These are phyloP conservation scores for Amniculicola lignicola DNA, from an alignment of 495 filamentous ascomycete species.

Conservation along the genomic window DNA sequence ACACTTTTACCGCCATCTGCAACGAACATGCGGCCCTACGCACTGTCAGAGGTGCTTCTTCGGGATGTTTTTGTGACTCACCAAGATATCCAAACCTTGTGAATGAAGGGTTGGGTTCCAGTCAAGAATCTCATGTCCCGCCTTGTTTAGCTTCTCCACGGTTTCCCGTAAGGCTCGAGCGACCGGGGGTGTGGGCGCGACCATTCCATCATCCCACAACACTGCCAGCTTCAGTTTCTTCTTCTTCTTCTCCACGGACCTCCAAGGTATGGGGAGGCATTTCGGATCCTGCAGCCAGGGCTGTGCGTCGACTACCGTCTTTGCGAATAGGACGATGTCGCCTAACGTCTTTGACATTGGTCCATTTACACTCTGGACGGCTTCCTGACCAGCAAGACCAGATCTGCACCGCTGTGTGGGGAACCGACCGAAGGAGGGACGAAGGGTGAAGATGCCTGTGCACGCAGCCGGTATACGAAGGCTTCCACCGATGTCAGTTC, in stretches of 20 bases:
- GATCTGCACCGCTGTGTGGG: constrained; percentile 32
- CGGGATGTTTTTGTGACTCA: not conserved
- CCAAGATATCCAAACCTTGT: constrained; percentile 29
- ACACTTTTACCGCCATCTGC: constrained; percentile 42
- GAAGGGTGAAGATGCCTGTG: constrained; percentile 41
- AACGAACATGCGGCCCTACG: constrained; percentile 36
- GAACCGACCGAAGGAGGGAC: constrained; percentile 37
- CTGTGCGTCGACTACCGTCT: constrained; percentile 50
- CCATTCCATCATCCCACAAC: constrained; percentile 32
- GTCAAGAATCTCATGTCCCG: constrained; percentile 35
- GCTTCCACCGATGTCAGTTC: constrained; percentile 45
- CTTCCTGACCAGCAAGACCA: constrained; percentile 41
- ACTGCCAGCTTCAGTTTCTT: constrained; percentile 39
- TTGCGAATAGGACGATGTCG: constrained; percentile 51
- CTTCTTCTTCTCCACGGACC: constrained; percentile 39
- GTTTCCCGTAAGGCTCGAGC: constrained; percentile 29
- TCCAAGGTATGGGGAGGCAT: constrained; percentile 53
- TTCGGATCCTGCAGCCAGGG: constrained; percentile 50
- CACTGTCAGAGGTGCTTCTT: not conserved
- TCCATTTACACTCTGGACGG: constrained; percentile 52
- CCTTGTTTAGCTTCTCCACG: constrained; percentile 28
- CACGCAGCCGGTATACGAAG: constrained; percentile 42
- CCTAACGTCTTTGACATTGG: constrained; percentile 51
- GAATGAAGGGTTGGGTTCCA: constrained; percentile 32
- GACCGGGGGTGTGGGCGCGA: constrained; percentile 27